phyloP scores from a whole-genome alignment of 1,284 basidiomycete genomes.

The Leccinum insigne region DNA sequence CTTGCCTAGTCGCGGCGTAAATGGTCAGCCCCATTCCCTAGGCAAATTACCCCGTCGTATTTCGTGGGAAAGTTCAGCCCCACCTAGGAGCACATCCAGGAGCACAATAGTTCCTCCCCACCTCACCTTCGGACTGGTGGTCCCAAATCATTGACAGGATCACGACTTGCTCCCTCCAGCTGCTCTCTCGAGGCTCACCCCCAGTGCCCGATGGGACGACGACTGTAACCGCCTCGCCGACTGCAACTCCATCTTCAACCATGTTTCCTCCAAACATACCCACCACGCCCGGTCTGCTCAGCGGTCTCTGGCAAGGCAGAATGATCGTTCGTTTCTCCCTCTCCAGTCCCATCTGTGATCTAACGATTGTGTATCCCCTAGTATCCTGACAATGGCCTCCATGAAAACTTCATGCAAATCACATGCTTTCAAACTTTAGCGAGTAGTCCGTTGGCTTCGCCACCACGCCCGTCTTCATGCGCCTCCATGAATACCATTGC shows the following conservation, averaged over 20 bases:
- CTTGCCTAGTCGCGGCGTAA: too few species aligned
- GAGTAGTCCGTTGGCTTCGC: constrained; percentile 38
- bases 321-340: constrained; percentile 42
- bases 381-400: constrained; percentile 36
- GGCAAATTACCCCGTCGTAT: too few species aligned
- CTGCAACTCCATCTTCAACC: constrained; percentile 46
- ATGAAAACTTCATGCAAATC: constrained; percentile 35
- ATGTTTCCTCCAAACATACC: constrained; percentile 40
- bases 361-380: constrained; percentile 17
- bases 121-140: constrained; percentile 40
- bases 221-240: constrained; percentile 57
- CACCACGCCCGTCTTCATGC: constrained; percentile 53
- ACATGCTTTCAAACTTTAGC: constrained; percentile 36
- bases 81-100: constrained; percentile 60
- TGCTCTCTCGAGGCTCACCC: constrained; percentile 29
- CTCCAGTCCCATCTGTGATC: constrained; percentile 6
- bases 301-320: constrained; percentile 60
- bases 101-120: constrained; percentile 45
- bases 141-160: constrained; percentile 29
- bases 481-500: constrained; percentile 55
- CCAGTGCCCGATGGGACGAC: constrained; percentile 52
- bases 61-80: constrained; percentile 31
- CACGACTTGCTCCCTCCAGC: constrained; percentile 29
- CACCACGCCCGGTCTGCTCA: constrained; percentile 52
- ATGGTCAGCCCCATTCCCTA: too few species aligned